Conservation (phyloP, 805 yeast genomes). For the Dipodascus albidus region DNA sequence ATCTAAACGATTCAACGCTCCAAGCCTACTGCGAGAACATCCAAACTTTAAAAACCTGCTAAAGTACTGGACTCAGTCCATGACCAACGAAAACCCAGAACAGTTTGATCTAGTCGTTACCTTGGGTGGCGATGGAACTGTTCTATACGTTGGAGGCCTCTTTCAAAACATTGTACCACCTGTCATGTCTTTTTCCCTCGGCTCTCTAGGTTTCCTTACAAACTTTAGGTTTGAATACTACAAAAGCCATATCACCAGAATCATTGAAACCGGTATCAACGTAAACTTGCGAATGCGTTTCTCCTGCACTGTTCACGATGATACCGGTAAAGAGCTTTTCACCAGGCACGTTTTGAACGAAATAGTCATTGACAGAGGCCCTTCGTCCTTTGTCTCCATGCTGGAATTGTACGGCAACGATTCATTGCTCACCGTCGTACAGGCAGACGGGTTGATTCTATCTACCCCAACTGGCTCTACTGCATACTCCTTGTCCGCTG, state of each 20-base stretch:
- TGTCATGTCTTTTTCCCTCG: conserved; percentile 73
- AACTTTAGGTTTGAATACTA: conserved; percentile 72
- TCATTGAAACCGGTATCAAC: conserved; percentile 62
- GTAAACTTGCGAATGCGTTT: conserved; percentile 80
- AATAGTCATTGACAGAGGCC: conserved; percentile 85
- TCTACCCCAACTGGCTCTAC: conserved; percentile 97
- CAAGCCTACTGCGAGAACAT: conserved; percentile 36
- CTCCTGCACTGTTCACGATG: conserved; percentile 59
- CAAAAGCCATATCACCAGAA: conserved; percentile 42
- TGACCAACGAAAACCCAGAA: conserved; percentile 33
- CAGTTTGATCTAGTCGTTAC: conserved; percentile 70
- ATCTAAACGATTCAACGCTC: conserved; percentile 53
- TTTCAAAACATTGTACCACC: conserved; percentile 85
- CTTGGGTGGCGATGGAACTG: conserved; percentile 94
- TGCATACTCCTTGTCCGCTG: conserved; percentile 90
- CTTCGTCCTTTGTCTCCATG: conserved; percentile 84
- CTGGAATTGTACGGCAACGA: conserved; percentile 85
- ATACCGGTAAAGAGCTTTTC: conserved; percentile 28
- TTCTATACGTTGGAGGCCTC: conserved; percentile 69
- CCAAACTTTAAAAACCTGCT: conserved; percentile 36
- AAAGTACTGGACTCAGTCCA: conserved; percentile 57
- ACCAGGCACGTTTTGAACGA: conserved; percentile 70
- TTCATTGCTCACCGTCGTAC: conserved; percentile 73
- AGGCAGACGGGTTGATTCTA: conserved; percentile 85
- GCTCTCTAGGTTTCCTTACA: conserved; percentile 84